Conservation (phyloP, 2,329 filamentous ascomycete species). For the Fonsecaea pedrosoi region DNA sequence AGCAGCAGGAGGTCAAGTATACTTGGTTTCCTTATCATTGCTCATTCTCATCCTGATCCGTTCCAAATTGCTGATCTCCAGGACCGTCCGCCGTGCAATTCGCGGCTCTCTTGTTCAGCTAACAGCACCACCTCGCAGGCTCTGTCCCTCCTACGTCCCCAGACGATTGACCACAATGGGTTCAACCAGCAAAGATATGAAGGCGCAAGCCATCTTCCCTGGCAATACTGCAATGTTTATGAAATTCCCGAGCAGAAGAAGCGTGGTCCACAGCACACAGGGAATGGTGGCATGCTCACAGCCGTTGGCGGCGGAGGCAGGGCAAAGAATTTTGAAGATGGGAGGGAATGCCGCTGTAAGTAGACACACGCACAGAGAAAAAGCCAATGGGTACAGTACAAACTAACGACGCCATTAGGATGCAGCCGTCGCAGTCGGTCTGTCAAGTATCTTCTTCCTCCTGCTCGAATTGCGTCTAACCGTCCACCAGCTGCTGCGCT, state of each 20-base stretch:
- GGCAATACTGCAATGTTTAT: slow-evolving; percentile 55
- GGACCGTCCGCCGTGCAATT: background rate
- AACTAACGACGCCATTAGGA: slow-evolving; percentile 63
- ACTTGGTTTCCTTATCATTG: background rate
- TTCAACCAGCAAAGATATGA: slow-evolving; percentile 32
- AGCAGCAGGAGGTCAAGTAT: background rate
- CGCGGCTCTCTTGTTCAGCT: background rate
- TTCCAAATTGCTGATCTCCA: background rate
- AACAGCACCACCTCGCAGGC: background rate
- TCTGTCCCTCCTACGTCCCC: background rate
- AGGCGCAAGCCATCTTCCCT: slow-evolving; percentile 57
- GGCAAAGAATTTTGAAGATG: slow-evolving; percentile 79
- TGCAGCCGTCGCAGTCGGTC: slow-evolving; percentile 91
- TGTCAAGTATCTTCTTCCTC: slow-evolving; percentile 39
- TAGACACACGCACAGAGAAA: slow-evolving; percentile 36
- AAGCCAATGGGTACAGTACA: background rate
- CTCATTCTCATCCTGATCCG: background rate
- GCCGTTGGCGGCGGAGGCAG: slow-evolving; percentile 85
- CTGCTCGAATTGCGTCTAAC: slow-evolving; percentile 17
- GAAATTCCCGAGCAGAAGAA: slow-evolving; percentile 78
- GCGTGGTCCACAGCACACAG: slow-evolving; percentile 90
- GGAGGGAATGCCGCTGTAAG: slow-evolving; percentile 93
- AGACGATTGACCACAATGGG: slow-evolving; percentile 22
- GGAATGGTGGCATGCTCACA: slow-evolving; percentile 92
- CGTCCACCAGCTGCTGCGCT: slow-evolving; percentile 75